Conservation (phyloP, 768 basidiomycete species). For the Suillus americanus region DNA sequence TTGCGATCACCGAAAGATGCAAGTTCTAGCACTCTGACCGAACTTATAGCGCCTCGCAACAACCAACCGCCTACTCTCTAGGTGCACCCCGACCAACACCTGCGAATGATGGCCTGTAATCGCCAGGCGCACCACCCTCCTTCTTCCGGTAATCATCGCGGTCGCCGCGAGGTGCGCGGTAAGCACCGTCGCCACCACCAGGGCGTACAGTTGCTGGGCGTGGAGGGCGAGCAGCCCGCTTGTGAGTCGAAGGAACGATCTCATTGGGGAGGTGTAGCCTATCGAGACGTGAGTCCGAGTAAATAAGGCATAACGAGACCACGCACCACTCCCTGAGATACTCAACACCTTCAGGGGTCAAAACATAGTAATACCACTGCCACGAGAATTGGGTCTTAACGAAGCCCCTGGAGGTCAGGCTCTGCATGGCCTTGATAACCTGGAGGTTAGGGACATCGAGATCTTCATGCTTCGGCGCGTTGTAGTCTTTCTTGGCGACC, state of each 20-base stretch:
- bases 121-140: conserved; percentile 83
- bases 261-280: conserved; percentile 94
- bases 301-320: not conserved
- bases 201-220: conserved; percentile 77
- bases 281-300: not conserved
- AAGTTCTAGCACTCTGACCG: conserved; percentile 1
- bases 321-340: conserved; percentile 87
- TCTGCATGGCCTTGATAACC: conserved; percentile 71
- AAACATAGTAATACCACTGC: conserved; percentile 98
- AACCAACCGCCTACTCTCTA: conserved; percentile 46
- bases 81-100: conserved; percentile 89
- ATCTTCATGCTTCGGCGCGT: conserved; percentile 95
- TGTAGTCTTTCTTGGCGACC: conserved; percentile 99
- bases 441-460: conserved; percentile 69
- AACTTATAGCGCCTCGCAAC: conserved; percentile 1
- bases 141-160: conserved; percentile 89
- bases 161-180: conserved; percentile 87
- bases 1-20: conserved; percentile 10
- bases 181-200: conserved; percentile 70
- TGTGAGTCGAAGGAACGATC: conserved; percentile 97
- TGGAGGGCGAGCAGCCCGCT: conserved; percentile 88
- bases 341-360: conserved; percentile 96
- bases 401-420: conserved; percentile 71
- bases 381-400: conserved; percentile 99
- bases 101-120: conserved; percentile 86